Evolutionary conservation across 805 yeast species (phyloP).

Genomic region (Kodamaea restingae): DNA sequence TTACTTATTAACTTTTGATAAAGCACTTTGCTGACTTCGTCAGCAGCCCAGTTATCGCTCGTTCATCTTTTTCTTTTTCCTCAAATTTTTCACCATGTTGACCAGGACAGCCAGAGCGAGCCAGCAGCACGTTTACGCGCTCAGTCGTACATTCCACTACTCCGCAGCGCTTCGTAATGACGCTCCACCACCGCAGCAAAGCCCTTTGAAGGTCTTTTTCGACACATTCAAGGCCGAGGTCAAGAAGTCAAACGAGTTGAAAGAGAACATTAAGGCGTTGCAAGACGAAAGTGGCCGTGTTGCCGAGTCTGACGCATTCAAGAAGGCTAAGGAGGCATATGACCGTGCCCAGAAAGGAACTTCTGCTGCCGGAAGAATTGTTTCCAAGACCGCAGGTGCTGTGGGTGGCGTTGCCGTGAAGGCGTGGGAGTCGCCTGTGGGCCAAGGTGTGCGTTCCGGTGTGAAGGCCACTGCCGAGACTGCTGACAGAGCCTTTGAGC

Average conservation of each 20-base stretch:
- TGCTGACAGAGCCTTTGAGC: constrained; percentile 87
- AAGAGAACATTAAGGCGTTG: constrained; percentile 87
- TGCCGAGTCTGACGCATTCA: constrained; percentile 91
- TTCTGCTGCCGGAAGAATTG: constrained; percentile 67
- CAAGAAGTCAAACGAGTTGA: constrained; percentile 84
- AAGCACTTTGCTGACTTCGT: too few species aligned
- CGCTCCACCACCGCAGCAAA: constrained; percentile 37
- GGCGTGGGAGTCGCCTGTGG: constrained; percentile 96
- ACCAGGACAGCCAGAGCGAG: constrained; percentile 5
- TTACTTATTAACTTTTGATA: too few species aligned
- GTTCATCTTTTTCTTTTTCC: neutral
- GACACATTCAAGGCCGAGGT: constrained; percentile 91
- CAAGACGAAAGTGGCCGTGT: constrained; percentile 94
- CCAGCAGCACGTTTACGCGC: neutral
- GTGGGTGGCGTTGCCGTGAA: constrained; percentile 85
- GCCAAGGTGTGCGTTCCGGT: constrained; percentile 81
- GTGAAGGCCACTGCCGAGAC: constrained; percentile 79
- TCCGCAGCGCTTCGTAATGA: constrained; percentile 14
- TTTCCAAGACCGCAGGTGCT: constrained; percentile 86
- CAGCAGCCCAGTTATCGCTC: too few species aligned
- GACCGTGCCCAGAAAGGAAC: constrained; percentile 72
- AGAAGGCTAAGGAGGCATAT: constrained; percentile 88
- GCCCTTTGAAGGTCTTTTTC: constrained; percentile 89
- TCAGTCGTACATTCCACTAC: constrained; percentile 14
- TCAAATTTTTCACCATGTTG: constrained; percentile 6